Evolutionary conservation across 345 rosid species (phyloP).

Genomic region (Gossypium ekmanianum): DNA sequence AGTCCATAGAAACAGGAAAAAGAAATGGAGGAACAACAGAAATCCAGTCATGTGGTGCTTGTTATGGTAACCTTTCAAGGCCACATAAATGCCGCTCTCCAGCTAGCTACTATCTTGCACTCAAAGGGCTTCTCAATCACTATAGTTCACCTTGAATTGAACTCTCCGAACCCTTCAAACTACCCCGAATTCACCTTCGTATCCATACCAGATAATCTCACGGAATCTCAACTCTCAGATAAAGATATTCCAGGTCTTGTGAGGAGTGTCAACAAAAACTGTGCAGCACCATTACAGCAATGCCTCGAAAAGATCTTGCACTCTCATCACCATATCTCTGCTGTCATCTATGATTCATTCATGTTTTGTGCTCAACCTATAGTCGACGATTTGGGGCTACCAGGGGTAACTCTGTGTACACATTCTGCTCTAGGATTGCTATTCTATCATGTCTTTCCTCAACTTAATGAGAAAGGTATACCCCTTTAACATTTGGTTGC

Average conservation of each 20-base stretch:
- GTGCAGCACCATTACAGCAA: background rate
- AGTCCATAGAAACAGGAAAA: background rate
- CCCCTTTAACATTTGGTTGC: background rate
- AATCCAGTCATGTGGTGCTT: slow-evolving; percentile 16
- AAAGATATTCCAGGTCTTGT: background rate
- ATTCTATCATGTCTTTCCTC: background rate
- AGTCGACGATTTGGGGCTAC: background rate
- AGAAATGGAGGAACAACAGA: background rate
- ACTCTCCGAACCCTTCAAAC: background rate
- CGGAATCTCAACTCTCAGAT: background rate
- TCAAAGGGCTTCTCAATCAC: slow-evolving; percentile 36
- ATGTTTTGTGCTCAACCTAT: background rate
- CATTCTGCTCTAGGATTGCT: background rate
- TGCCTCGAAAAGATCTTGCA: background rate
- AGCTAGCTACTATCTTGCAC: slow-evolving; percentile 34
- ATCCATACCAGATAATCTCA: background rate
- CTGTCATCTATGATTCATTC: background rate
- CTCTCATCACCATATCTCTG: background rate
- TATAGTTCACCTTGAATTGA: slow-evolving; percentile 18
- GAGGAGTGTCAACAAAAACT: slow-evolving; percentile 1
- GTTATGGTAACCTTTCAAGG: slow-evolving; percentile 44
- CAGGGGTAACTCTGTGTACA: background rate
- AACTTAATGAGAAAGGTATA: background rate
- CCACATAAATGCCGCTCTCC: slow-evolving; percentile 47
- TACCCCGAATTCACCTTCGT: background rate